Evolutionary conservation across 495 filamentous ascomycete species (phyloP), one percentile per base, ranked within the genome.

Genomic region (Penicillium ochrochloron): DNA sequence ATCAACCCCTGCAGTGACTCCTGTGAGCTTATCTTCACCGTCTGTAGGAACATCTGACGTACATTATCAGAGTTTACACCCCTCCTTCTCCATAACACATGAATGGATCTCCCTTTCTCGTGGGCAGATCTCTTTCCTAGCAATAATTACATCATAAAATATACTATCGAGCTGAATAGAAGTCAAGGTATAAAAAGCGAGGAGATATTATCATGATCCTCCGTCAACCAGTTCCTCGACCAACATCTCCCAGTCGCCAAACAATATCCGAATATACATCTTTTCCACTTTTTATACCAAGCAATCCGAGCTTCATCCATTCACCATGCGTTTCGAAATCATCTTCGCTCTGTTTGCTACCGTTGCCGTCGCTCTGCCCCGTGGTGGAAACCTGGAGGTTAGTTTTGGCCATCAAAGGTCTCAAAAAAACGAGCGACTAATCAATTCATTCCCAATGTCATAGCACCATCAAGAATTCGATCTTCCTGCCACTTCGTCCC

Each of bases 251-350:
- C 1, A 51, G 23, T 29, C 15, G 27, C 15, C 52, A 35, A 55
- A 35, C 23, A 17, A 17, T 23, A 4, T 9, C 21, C 3, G 1
- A 44, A 44, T 23, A 42, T 17, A 8, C 3, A 4, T 41, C 14
- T 14, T 19, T 23, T n/a, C 33, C 1, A 5, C 35, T 29, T 21
- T 37, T 23, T 21, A 33, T 10, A 29, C 14, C 35, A 37, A 5
- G 14, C 10, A 10, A 23, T 11, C 12, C 44, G 1, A 17, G 7
- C 5, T 48, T 15, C 1, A 50, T 17, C 23, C 6, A 19, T 46
- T 56, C 46, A 63, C 21, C 9, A 69, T 69, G 67, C 64, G 35
- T 14, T 55, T 64, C 11, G 31, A 31, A 46, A 4, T 66, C 1
- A 23, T 64, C 4, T 66, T 7, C 31, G 50, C 60, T 7, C 10